Evolutionary conservation across 2,329 filamentous ascomycete species (phyloP).

Genomic region (Chaetomium sp.): DNA sequence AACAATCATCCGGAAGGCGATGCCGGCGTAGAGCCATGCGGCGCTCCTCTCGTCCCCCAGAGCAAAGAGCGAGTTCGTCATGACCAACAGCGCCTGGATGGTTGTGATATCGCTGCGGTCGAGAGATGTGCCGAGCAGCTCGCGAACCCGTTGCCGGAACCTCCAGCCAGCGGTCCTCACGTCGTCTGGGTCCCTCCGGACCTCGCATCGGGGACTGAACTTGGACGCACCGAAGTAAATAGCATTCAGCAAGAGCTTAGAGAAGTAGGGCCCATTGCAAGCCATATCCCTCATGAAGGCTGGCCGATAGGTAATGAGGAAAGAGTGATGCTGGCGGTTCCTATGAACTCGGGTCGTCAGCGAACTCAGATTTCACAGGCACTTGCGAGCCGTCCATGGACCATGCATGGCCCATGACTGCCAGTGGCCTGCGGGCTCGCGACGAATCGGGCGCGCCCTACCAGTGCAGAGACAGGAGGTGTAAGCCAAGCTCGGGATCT

Average conservation of each 20-base stretch:
- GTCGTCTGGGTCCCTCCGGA: background rate
- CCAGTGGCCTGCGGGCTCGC: too few relatives aligned
- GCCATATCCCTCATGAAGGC: constrained; percentile 1
- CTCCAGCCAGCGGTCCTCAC: background rate
- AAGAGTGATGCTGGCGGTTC: constrained; percentile 1
- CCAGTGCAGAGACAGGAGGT: background rate
- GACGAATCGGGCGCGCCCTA: too few relatives aligned
- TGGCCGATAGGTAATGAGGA: background rate
- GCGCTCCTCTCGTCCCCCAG: background rate
- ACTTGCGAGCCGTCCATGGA: too few relatives aligned
- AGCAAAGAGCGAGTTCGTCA: background rate
- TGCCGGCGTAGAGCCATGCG: background rate
- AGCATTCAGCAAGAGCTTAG: background rate
- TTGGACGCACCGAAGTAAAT: background rate
- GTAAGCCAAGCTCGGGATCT: background rate
- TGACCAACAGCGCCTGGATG: background rate
- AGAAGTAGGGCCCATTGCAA: background rate
- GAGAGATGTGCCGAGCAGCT: background rate
- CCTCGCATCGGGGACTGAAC: background rate
- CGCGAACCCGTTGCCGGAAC: background rate
- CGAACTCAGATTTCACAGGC: too few relatives aligned
- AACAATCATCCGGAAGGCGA: background rate
- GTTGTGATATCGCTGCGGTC: background rate
- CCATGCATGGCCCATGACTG: too few relatives aligned
- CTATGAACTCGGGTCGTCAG: too few relatives aligned